Base-by-base conservation (phyloP, 2,329 filamentous ascomycete species). In the Helicocarpus griseus region DNA sequence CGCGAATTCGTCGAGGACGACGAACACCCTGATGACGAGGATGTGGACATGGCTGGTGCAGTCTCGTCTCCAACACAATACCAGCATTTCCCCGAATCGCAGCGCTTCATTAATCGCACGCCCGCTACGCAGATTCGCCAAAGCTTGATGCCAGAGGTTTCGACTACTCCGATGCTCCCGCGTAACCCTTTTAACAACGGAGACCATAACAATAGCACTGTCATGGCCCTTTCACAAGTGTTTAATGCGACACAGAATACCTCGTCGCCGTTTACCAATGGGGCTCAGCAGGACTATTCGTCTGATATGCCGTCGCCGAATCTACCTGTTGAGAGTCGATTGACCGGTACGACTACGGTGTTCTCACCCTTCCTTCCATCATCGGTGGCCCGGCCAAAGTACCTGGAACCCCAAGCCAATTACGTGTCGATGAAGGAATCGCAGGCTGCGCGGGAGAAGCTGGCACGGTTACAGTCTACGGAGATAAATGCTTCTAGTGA, bases 11-110 rank as follows among this genome's bases (percentile, higher is more conserved):
- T 41, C 4, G 48, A 43, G 9, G 43, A 46, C 11, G 29, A 40
- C 33, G 41, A 39, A 5, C 21, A 38, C 4, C 52, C 58, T 56
- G 26, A 38, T 52, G 54, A 84, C 78, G 58, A 83, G 83, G 71
- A 87, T 83, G 57, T 83, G 75, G 41, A 83, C 81, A 62, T 79
- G 79, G 52, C 87, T 77, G 28, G 82, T 82, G 62, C 85, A 78
- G 55, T 88, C 78, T 72, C 69, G 1, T 70, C 69, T 33, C 69
- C 69, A 8, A 59, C 65, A 49, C 60, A 60, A 6, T 66, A 61
- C 41, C 64, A 69, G 28, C 66, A 67, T 19, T 74, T 74, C 51
- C 71, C 72, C 1, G 72, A 75, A 56, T 75, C 72, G 2, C 73
- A 75, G 55, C 66, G 73, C 0, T 71, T 71, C 24, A 61, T 74